A percentile compares a stretch with the other conserved stretches of the same genome.
These are phyloP conservation scores for Neohortaea acidophila DNA, from an alignment of 495 filamentous ascomycete species.

Conservation along the genomic window DNA sequence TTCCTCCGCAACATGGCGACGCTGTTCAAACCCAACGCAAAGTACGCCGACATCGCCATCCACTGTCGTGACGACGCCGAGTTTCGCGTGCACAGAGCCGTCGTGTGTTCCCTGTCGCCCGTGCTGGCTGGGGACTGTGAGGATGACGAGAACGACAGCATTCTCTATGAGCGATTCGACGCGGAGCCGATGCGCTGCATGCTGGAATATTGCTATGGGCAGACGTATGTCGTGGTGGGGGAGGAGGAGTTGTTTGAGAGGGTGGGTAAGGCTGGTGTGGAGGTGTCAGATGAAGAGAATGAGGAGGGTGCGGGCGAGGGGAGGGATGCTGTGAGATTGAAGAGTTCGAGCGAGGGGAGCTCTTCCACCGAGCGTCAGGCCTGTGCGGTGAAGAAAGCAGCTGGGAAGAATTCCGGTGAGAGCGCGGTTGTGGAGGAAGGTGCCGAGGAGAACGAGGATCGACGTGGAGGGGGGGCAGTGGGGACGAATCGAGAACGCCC, in stretches of 20 bases:
- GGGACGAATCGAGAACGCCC: background rate
- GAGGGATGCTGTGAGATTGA: background rate
- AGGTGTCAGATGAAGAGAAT: too few relatives aligned
- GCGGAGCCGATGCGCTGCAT: slow-evolving; percentile 4
- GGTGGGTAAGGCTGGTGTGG: too few relatives aligned
- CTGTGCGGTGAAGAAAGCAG: too few relatives aligned
- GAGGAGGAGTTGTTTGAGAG: background rate
- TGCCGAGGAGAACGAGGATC: background rate
- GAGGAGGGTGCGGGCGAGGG: too few relatives aligned
- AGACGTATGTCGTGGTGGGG: background rate
- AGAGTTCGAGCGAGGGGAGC: too few relatives aligned
- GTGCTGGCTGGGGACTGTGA: slow-evolving; percentile 3
- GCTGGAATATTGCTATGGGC: slow-evolving; percentile 4
- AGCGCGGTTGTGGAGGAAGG: too few relatives aligned
- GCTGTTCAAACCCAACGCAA: background rate
- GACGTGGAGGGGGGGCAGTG: too few relatives aligned
- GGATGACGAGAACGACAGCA: slow-evolving; percentile 1
- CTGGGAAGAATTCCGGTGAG: too few relatives aligned
- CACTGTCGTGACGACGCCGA: background rate
- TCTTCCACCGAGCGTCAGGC: too few relatives aligned
- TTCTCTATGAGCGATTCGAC: slow-evolving; percentile 1
- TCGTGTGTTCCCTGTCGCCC: slow-evolving; percentile 6
- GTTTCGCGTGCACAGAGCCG: slow-evolving; percentile 5
- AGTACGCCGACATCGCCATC: slow-evolving; percentile 4
- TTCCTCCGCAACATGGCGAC: background rate